Evolutionary conservation across 169 alveolate species (phyloP).

Genomic region (Cryptosporidium bovis): DNA sequence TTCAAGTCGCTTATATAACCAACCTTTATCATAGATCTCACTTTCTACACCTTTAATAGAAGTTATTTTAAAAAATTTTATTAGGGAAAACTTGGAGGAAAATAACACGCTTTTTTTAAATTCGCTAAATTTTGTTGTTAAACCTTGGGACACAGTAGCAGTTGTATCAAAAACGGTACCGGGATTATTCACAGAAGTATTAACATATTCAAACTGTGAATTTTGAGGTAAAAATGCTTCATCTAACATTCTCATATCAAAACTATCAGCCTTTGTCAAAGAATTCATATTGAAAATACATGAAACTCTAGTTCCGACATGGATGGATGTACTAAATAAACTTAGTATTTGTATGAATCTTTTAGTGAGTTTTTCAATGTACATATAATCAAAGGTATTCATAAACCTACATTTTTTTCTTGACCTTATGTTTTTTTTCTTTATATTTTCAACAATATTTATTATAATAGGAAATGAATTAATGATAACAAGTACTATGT

Average conservation of each 20-base stretch:
- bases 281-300: conserved; percentile 19
- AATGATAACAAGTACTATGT: neutral
- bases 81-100: conserved; percentile 17
- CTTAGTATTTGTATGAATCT: conserved; percentile 37
- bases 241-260: conserved; percentile 15
- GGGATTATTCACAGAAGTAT: neutral
- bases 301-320: conserved; percentile 23
- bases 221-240: conserved; percentile 55
- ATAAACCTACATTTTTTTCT: neutral
- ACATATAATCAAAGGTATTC: neutral
- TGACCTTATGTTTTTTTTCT: neutral
- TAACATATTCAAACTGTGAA: conserved; percentile 8
- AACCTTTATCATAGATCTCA: conserved; percentile 38
- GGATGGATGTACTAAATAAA: conserved; percentile 14
- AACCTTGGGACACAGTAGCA: neutral
- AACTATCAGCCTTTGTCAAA: neutral
- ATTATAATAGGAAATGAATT: conserved; percentile 29
- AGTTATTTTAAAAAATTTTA: neutral
- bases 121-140: neutral
- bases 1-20: conserved; percentile 49
- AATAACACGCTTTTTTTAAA: neutral
- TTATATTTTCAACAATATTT: conserved; percentile 8
- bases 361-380: conserved; percentile 2
- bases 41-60: conserved; percentile 10
- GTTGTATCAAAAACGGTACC: conserved; percentile 18